phyloP scores from a whole-genome alignment of 371 early-diverging fungal species.

The Nematocida parisii region DNA sequence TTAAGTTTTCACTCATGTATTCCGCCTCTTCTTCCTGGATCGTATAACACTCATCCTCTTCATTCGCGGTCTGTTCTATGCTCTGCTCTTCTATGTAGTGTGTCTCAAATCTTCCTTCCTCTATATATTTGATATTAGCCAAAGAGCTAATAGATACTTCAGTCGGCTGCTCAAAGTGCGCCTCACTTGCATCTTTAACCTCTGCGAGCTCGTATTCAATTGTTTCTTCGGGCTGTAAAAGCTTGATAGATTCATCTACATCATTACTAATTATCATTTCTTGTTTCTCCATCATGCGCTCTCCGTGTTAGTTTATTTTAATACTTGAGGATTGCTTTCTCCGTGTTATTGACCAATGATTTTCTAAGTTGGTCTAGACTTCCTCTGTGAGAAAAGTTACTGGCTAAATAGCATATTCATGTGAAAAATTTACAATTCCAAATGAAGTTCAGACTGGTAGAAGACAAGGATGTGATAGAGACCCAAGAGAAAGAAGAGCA shows the following conservation, averaged over 20 bases:
- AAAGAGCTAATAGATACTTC: slow-evolving; percentile 9
- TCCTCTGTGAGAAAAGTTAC: neutral
- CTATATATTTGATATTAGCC: slow-evolving; percentile 8
- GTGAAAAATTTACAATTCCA: slow-evolving; percentile 25
- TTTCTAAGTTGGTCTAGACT: neutral
- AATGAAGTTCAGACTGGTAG: slow-evolving; percentile 21
- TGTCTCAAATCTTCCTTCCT: neutral
- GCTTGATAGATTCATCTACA: neutral
- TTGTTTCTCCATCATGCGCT: slow-evolving; percentile 18
- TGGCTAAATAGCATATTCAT: slow-evolving; percentile 5
- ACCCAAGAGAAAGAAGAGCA: neutral
- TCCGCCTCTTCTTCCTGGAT: neutral
- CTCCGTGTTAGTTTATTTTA: neutral
- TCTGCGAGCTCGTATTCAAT: neutral
- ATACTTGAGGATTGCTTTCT: slow-evolving; percentile 6
- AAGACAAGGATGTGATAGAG: neutral
- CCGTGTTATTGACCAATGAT: neutral
- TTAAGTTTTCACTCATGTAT: neutral
- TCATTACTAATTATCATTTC: slow-evolving; percentile 13
- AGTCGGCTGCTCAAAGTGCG: neutral
- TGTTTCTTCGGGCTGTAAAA: neutral
- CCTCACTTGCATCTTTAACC: neutral
- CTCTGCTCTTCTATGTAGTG: slow-evolving; percentile 3
- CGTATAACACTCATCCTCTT: slow-evolving; percentile 1
- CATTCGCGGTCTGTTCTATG: neutral